Evolutionary conservation across 805 yeast genomes (phyloP), one percentile per base, ranked within the genome.

Genomic region (Nakazawaea laoshanensis): DNA sequence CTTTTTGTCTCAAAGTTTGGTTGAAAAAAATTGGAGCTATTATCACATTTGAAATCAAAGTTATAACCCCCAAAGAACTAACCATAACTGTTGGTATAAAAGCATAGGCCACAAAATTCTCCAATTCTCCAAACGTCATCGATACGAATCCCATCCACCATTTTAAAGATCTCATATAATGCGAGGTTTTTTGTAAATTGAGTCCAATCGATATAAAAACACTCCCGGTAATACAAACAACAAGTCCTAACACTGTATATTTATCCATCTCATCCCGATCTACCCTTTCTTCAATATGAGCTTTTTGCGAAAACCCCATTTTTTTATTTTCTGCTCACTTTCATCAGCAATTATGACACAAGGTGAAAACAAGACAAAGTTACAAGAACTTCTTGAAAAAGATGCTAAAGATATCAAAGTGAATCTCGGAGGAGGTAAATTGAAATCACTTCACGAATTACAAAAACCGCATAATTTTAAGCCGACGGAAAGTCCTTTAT

Each of bases 71-170:
- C 20, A 68, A 38, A 0, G 74, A 71, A 4, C 70, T 61, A 12
- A 68, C 70, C 3, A 65, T 51, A 8, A 65, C 57, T 4, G 67
- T 67, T 1, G 70, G 70, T 0, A 68, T 64, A 27, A 65, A 47
- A 0, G 74, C 74, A 40, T 65, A 66, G 10, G 71, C 70, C 7
- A 67, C 45, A 38, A 68, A 65, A 42, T 65, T 67, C 7, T 68
- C 65, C 8, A 56, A 45, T 38, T 68, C 74, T 4, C 74, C 73
- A 3, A 52, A 33, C 10, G 64, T 50, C 59, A 67, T 59, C 21
- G 67, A 46, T 6, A 48, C 35, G 10, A 64, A 50, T 2, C 72
- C 74, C 3, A 54, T 24, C 57, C 63, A 61, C 70, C 71, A 65
- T 27, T 49, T 33, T 22, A 46, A 33, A 32, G 48, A 33, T 19